Conservation (phyloP, 1,284 basidiomycete species). For the Fomes fomentarius region DNA sequence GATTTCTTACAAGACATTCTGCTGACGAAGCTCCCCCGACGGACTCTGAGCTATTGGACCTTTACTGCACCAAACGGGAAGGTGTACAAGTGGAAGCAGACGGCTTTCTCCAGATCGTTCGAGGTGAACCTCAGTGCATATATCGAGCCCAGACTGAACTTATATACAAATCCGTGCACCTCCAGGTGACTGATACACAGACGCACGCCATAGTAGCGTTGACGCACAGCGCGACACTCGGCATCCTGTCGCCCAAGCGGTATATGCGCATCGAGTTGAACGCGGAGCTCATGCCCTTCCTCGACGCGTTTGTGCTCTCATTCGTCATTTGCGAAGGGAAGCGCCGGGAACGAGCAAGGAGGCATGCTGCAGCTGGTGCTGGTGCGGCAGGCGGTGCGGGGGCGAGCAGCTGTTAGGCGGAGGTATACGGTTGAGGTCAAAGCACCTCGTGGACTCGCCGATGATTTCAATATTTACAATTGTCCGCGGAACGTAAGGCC, state of each 20-base stretch:
- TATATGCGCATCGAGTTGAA: not conserved
- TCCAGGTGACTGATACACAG: not conserved
- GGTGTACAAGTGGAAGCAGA: slow-evolving; percentile 6
- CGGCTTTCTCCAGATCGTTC: not conserved
- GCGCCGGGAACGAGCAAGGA: not conserved
- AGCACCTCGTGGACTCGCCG: too few relatives aligned
- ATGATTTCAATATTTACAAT: too few relatives aligned
- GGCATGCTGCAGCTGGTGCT: not conserved
- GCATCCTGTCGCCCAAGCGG: not conserved
- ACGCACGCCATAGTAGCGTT: not conserved
- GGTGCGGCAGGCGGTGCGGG: not conserved
- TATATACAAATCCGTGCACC: not conserved
- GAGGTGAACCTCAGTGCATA: not conserved
- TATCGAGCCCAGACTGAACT: too few relatives aligned
- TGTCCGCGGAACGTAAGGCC: too few relatives aligned
- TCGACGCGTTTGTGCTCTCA: not conserved
- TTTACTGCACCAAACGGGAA: slow-evolving; percentile 9
- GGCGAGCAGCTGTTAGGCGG: too few relatives aligned
- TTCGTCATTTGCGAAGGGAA: slow-evolving; percentile 1
- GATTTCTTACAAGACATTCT: too few relatives aligned
- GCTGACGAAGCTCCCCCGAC: not conserved
- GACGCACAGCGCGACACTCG: not conserved
- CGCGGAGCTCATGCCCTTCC: not conserved
- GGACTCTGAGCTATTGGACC: not conserved
- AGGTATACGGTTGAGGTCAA: too few relatives aligned